Evolutionary conservation across 495 filamentous ascomycete species (phyloP), one percentile per base, ranked within the genome.

Genomic region (Penicillium macrosclerotiorum): DNA sequence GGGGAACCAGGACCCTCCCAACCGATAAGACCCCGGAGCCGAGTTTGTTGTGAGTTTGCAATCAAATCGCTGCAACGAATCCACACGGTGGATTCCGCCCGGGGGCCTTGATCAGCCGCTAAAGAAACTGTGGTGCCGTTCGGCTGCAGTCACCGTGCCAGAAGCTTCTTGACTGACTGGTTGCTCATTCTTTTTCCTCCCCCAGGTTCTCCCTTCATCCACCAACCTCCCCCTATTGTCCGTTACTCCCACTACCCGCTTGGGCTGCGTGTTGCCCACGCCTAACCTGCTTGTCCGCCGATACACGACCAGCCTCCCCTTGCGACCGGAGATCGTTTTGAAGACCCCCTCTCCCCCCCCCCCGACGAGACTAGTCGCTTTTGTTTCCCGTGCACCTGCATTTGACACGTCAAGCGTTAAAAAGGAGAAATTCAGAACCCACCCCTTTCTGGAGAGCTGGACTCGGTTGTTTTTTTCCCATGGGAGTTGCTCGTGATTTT

Each of bases 1-100:
- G 25, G 40, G 42, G 25, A 24, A 34, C 25, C 32, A 34, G 11
- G 19, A 39, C 38, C 36, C 29, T n/a, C n/a, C n/a, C n/a, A n/a
- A 45, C 16, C 9, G 1, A 19, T 11, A 24, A 38, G 25, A 19
- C 20, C 36, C 11, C 22, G 36, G 36, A n/a, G n/a, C n/a, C n/a
- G 36, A 38, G 36, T 27, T 37, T 33, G 47, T 50, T 45, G 32
- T 42, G 42, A 51, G 25, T 37, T 47, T 17, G 42, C 49, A 27
- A 48, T 46, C 56, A 44, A 41, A 49, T 43, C 46, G 42, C 30
- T 35, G 22, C 31, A 43, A 26, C 26, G 30, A 60, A 46, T 37
- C 57, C 57, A 54, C 57, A 37, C 13, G 48, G 59, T 60, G 56
- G 59, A 54, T 60, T 60, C 59, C 39, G 44, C 32, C 37, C 45